Conservation (phyloP, 805 yeast genomes). For the Wickerhamiella shivajii region DNA sequence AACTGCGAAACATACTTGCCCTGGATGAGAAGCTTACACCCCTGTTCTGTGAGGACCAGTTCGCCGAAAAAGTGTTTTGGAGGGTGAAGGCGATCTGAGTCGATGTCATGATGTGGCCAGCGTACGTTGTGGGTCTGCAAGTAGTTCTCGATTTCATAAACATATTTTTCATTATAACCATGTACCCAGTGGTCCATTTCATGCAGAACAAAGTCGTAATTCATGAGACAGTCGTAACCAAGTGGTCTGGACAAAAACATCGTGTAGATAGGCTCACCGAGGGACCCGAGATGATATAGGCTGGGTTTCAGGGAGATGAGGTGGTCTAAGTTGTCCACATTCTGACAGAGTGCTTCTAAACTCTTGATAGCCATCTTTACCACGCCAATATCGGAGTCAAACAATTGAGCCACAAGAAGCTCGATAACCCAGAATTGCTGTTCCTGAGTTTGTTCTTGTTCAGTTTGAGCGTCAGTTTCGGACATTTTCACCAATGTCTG, state of each 20-base stretch:
- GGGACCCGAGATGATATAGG: slow-evolving; percentile 36
- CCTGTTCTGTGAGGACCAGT: slow-evolving; percentile 67
- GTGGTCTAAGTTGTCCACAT: slow-evolving; percentile 32
- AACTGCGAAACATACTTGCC: slow-evolving; percentile 28
- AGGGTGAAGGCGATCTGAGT: slow-evolving; percentile 1
- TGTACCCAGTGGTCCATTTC: slow-evolving; percentile 60
- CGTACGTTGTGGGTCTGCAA: slow-evolving; percentile 12
- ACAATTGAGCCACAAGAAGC: slow-evolving; percentile 49
- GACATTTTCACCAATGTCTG: slow-evolving; percentile 23
- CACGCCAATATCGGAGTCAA: slow-evolving; percentile 47
- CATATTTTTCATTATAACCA: slow-evolving; percentile 23
- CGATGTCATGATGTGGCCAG: too few relatives aligned
- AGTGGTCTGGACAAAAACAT: slow-evolving; percentile 47
- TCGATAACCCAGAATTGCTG: slow-evolving; percentile 33
- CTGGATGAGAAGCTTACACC: slow-evolving; percentile 44
- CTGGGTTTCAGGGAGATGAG: slow-evolving; percentile 44
- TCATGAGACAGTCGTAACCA: slow-evolving; percentile 56
- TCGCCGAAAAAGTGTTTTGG: slow-evolving; percentile 71
- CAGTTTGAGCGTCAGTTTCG: not conserved
- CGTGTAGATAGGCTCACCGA: slow-evolving; percentile 43
- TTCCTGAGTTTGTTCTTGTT: slow-evolving; percentile 6
- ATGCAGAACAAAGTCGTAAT: slow-evolving; percentile 41
- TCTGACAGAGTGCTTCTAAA: slow-evolving; percentile 38
- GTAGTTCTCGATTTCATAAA: slow-evolving; percentile 23
- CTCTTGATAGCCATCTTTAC: slow-evolving; percentile 41